phyloP scores from a whole-genome alignment of 306 rosid genomes.

The Albizia julibrissin region DNA sequence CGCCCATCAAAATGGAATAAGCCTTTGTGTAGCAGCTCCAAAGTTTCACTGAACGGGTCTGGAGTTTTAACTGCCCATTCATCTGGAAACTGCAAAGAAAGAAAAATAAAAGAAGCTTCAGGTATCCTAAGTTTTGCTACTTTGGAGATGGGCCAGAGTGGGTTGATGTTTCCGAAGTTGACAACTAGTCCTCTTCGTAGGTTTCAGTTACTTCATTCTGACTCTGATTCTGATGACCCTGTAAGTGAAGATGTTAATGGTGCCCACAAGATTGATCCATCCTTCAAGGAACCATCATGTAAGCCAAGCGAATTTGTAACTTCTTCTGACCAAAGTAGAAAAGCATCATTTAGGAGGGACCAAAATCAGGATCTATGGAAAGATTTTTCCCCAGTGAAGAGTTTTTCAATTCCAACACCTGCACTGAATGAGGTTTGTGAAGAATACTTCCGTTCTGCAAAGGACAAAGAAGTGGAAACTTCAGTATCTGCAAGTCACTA shows the following conservation, averaged over 20 bases:
- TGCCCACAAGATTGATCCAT: constrained; percentile 21
- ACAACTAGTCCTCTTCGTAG: constrained; percentile 77
- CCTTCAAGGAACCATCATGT: constrained; percentile 30
- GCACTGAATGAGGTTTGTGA: constrained; percentile 73
- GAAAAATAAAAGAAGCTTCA: constrained; percentile 46
- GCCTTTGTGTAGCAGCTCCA: constrained; percentile 70
- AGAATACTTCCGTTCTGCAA: constrained; percentile 57
- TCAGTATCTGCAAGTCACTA: constrained; percentile 14
- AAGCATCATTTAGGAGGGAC: constrained; percentile 18
- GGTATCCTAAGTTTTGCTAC: constrained; percentile 43
- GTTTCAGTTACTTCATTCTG: constrained; percentile 80
- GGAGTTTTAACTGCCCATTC: constrained; percentile 48
- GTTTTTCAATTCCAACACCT: constrained; percentile 68
- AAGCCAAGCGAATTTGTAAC: constrained; percentile 20
- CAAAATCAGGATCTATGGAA: constrained; percentile 63
- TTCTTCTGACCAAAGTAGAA: constrained; percentile 36
- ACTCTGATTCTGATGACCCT: constrained; percentile 71
- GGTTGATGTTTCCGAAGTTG: constrained; percentile 53
- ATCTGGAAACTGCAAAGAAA: constrained; percentile 39
- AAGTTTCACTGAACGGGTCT: constrained; percentile 57
- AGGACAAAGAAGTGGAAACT: constrained; percentile 35
- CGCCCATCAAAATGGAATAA: constrained; percentile 39
- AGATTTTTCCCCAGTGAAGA: constrained; percentile 56
- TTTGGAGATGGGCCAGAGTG: constrained; percentile 40
- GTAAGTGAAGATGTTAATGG: constrained; percentile 34